Conservation (phyloP, 495 filamentous ascomycete genomes). For the Neurospora terricola region DNA sequence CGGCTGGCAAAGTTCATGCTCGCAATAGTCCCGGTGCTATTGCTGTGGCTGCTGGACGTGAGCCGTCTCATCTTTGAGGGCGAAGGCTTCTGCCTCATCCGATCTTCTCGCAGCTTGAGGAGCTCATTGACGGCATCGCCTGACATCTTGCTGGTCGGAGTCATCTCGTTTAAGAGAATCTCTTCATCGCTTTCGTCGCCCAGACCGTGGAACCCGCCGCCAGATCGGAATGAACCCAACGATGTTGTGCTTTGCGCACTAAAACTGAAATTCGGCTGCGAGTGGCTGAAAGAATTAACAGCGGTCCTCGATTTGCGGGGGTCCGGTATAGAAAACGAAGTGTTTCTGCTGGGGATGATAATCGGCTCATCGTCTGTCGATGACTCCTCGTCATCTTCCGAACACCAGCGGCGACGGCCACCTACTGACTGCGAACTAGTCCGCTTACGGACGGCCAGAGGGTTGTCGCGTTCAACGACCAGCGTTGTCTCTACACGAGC, state of each 20-base stretch:
- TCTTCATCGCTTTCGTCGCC: conserved; percentile 46
- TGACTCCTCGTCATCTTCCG: conserved; percentile 36
- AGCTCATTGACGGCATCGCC: conserved; percentile 51
- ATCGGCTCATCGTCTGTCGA: conserved; percentile 60
- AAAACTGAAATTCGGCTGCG: conserved; percentile 29
- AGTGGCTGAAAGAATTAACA: conserved; percentile 44
- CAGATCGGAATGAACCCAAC: conserved; percentile 18
- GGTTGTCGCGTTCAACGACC: conserved; percentile 35
- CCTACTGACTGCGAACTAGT: conserved; percentile 18
- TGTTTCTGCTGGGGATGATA: conserved; percentile 51
- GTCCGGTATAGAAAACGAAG: conserved; percentile 52
- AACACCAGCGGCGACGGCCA: conserved; percentile 23
- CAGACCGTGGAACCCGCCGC: conserved; percentile 17
- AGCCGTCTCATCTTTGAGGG: conserved; percentile 20
- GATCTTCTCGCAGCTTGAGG: conserved; percentile 59
- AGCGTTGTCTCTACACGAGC: conserved; percentile 62
- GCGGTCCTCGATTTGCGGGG: conserved; percentile 31
- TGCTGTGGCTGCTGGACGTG: neutral
- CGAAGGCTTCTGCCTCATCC: conserved; percentile 42
- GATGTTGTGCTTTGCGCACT: conserved; percentile 34
- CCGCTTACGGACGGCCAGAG: conserved; percentile 18
- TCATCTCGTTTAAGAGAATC: conserved; percentile 40
- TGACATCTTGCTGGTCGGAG: conserved; percentile 17
- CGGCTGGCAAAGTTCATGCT: conserved; percentile 12
- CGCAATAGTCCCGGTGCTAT: conserved; percentile 6